phyloP scores from a whole-genome alignment of 176 grass and related monocot species.

The Oryza australiensis region DNA sequence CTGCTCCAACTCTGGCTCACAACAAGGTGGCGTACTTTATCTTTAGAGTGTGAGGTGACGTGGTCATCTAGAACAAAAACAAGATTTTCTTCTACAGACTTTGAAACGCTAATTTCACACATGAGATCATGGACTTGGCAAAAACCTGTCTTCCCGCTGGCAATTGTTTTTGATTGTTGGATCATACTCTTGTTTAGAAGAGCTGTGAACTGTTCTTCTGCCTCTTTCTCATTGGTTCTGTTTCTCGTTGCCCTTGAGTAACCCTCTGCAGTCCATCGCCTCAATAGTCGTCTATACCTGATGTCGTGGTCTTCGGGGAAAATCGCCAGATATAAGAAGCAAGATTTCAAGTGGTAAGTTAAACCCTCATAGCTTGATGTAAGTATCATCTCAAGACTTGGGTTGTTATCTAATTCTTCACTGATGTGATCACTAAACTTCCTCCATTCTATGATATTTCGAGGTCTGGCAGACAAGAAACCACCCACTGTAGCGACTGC shows the following conservation, averaged over 20 bases:
- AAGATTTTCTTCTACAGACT: conserved; percentile 30
- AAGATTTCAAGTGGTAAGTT: too few relatives aligned
- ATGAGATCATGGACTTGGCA: neutral
- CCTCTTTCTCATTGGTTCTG: neutral
- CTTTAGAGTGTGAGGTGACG: neutral
- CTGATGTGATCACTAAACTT: too few relatives aligned
- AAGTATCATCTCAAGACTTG: too few relatives aligned
- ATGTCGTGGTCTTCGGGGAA: conserved; percentile 37
- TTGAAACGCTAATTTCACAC: conserved; percentile 17
- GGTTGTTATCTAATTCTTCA: too few relatives aligned
- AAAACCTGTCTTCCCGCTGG: neutral
- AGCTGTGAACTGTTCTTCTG: conserved; percentile 6
- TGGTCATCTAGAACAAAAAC: conserved; percentile 1
- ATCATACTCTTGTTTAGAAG: conserved; percentile 36
- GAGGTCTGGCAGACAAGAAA: conserved; percentile 7
- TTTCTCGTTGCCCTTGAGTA: neutral
- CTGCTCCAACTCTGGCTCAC: neutral
- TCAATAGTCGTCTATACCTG: neutral
- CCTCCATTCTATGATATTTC: neutral
- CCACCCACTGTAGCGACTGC: conserved; percentile 44
- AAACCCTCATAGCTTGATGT: too few relatives aligned
- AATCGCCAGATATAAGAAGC: neutral
- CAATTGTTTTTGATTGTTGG: neutral
- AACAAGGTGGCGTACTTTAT: conserved; percentile 1
- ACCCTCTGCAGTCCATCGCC: conserved; percentile 42